Conservation (phyloP, 768 basidiomycete genomes). For the Mycena capillaripes region DNA sequence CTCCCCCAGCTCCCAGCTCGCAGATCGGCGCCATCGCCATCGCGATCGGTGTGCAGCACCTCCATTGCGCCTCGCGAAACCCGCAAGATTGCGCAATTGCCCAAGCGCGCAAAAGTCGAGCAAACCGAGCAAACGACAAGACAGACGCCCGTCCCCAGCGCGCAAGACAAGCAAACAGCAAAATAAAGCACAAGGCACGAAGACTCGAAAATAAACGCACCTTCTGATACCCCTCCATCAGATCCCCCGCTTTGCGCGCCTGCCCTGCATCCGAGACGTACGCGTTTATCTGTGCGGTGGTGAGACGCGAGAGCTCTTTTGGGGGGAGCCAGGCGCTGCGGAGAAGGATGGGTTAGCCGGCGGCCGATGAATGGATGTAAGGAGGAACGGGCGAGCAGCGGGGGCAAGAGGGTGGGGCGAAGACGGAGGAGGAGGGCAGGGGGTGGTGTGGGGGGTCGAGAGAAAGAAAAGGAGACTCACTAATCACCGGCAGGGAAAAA, state of each 20-base stretch:
- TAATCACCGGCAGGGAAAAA: conserved; percentile 97
- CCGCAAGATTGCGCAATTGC: too few species aligned
- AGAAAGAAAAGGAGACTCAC: conserved; percentile 66
- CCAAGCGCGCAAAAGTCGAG: too few species aligned
- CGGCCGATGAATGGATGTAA: not conserved
- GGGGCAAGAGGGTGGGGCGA: not conserved
- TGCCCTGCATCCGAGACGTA: conserved; percentile 73
- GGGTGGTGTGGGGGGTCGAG: not conserved
- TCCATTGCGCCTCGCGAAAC: too few species aligned
- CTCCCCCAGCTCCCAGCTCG: too few species aligned
- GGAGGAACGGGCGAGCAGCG: not conserved
- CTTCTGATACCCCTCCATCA: conserved; percentile 74
- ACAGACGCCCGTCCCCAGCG: too few species aligned
- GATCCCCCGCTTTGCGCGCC: conserved; percentile 79
- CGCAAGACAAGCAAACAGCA: too few species aligned
- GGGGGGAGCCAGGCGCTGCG: conserved; percentile 88
- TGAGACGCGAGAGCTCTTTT: conserved; percentile 86
- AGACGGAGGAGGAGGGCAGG: not conserved
- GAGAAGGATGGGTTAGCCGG: too few species aligned
- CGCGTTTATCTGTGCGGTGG: conserved; percentile 84
- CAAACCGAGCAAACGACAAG: too few species aligned
- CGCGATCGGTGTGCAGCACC: too few species aligned
- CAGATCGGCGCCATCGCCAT: too few species aligned
- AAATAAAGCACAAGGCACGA: not conserved
- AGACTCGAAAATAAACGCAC: not conserved